phyloP scores from a whole-genome alignment of 2,329 filamentous ascomycete genomes.

The Fusarium tjaetaba region DNA sequence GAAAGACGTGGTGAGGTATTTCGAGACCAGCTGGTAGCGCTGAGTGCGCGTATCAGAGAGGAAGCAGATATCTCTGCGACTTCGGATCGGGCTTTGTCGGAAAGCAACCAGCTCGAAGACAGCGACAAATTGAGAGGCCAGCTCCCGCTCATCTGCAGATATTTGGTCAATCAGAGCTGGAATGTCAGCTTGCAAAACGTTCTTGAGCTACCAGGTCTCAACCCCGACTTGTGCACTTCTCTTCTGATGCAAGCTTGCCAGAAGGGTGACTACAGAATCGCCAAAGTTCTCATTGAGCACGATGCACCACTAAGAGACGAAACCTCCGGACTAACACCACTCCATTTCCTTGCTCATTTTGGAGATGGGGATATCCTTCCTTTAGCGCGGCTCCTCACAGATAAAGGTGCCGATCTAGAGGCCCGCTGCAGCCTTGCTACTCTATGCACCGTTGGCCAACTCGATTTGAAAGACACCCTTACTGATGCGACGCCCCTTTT shows the following conservation, averaged over 20 bases:
- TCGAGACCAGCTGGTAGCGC: rapidly evolving
- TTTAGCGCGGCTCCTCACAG: not conserved
- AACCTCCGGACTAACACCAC: not conserved
- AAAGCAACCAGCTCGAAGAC: not conserved
- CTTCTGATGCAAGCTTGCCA: not conserved
- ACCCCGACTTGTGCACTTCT: not conserved
- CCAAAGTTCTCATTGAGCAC: not conserved
- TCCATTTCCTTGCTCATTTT: not conserved
- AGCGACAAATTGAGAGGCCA: not conserved
- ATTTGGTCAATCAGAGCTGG: not conserved
- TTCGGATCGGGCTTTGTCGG: not conserved
- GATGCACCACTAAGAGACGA: not conserved
- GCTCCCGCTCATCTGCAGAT: rapidly evolving
- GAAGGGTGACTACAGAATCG: not conserved
- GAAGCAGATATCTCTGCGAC: not conserved
- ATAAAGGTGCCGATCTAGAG: not conserved
- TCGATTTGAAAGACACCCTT: not conserved
- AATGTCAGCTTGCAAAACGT: not conserved
- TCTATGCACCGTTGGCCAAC: not conserved
- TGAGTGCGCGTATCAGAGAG: rapidly evolving
- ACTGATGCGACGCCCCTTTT: not conserved
- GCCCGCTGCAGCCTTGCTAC: not conserved
- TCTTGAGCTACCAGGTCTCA: rapidly evolving
- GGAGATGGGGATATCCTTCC: not conserved
- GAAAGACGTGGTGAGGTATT: not conserved